Percentiles rank a stretch among this genome's conserved stretches.
phyloP scores from a whole-genome alignment of 2,329 filamentous ascomycete species.

The Huntiella omanensis region DNA sequence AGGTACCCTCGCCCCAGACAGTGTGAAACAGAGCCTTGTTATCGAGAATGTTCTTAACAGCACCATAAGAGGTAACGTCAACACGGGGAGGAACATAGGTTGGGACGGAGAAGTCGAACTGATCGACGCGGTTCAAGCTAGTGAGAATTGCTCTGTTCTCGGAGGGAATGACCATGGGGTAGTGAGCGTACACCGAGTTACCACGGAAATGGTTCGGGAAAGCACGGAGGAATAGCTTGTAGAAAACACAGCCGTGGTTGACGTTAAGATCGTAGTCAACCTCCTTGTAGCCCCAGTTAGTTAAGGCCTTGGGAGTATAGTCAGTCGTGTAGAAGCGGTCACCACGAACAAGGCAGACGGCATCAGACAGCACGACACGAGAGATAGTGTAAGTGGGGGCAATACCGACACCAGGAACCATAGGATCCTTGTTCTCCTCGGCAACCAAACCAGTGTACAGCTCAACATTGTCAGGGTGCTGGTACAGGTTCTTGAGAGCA shows the following conservation, averaged over 20 bases:
- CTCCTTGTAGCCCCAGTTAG: conserved; percentile 69
- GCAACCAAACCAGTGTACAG: conserved; percentile 62
- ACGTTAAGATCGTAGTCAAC: conserved; percentile 52
- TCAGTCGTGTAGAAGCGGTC: conserved; percentile 67
- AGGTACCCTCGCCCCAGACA: conserved; percentile 43
- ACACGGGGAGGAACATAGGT: conserved; percentile 28
- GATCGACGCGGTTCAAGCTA: conserved; percentile 43
- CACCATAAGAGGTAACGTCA: conserved; percentile 40
- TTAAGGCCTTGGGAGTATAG: conserved; percentile 54
- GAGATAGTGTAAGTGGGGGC: conserved; percentile 60
- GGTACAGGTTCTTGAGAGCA: conserved; percentile 48
- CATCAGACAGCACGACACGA: conserved; percentile 58
- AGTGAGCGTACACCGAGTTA: conserved; percentile 68
- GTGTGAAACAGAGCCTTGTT: conserved; percentile 43
- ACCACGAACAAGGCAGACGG: conserved; percentile 58
- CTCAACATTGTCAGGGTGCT: conserved; percentile 63
- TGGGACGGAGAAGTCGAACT: conserved; percentile 53
- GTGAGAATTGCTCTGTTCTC: conserved; percentile 57
- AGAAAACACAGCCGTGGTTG: conserved; percentile 68
- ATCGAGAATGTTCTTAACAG: conserved; percentile 41
- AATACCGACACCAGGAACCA: conserved; percentile 57
- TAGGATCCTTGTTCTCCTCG: conserved; percentile 55
- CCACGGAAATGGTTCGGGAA: conserved; percentile 59
- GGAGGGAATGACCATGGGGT: conserved; percentile 48
- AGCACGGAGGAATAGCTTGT: conserved; percentile 63